Percentiles rank a stretch among this genome's conserved stretches.
Conservation (phyloP, 192 early-diverging fungal species). For the Hyaloraphidium curvatum region DNA sequence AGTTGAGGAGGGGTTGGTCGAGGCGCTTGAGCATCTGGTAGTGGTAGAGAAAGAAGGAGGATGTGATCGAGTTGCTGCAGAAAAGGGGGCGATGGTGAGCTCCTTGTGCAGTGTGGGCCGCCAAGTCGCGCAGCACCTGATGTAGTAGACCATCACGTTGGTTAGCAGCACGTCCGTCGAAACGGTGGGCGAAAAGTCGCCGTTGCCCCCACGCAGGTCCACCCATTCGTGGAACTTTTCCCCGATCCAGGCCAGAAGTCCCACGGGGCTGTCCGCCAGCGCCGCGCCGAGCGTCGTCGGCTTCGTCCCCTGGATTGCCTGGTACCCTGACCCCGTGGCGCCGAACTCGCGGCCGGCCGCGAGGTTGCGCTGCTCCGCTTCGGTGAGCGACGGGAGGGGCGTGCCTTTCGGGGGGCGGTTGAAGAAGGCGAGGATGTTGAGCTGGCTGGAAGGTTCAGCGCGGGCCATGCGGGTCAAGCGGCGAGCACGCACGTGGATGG, state of each 20-base stretch:
- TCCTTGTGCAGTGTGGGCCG: no score
- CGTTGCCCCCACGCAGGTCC: neutral
- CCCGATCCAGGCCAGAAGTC: constrained; percentile 27
- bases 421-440: neutral
- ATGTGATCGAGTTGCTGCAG: constrained; percentile 35
- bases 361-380: neutral
- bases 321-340: constrained; percentile 22
- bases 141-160: constrained; percentile 32
- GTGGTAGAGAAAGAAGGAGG: constrained; percentile 40
- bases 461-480: neutral
- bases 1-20: neutral
- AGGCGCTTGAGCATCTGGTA: constrained; percentile 12
- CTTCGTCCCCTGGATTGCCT: constrained; percentile 27
- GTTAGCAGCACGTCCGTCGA: constrained; percentile 27
- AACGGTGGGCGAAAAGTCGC: constrained; percentile 9
- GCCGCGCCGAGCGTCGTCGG: constrained; percentile 29
- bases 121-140: no score
- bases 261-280: constrained; percentile 20
- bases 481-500: constrained; percentile 15
- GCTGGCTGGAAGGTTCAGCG: neutral
- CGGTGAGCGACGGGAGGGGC: neutral
- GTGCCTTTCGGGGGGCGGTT: neutral
- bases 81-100: no score
- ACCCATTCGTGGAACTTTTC: constrained; percentile 22
- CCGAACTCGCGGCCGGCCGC: neutral